Conservation (phyloP, 345 rosid genomes). For the Populus nigra region DNA sequence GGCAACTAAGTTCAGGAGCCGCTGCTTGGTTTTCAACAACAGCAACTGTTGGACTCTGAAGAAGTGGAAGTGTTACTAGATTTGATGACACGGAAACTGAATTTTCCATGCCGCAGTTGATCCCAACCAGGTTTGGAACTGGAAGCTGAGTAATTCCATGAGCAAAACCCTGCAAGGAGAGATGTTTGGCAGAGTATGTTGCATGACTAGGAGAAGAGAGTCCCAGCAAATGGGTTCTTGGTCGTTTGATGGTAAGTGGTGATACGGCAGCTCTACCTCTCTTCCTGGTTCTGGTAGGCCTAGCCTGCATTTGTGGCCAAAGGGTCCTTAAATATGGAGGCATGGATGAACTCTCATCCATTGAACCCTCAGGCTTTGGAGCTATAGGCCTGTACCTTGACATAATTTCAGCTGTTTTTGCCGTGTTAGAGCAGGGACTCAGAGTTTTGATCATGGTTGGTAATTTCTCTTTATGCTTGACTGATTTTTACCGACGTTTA, state of each 20-base stretch:
- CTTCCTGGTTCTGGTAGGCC: slow-evolving; percentile 85
- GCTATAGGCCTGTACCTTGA: slow-evolving; percentile 91
- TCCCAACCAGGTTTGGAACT: slow-evolving; percentile 27
- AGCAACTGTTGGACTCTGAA: slow-evolving; percentile 44
- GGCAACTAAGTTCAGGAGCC: slow-evolving; percentile 31
- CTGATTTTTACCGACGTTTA: too few species aligned
- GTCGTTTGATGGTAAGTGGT: slow-evolving; percentile 52
- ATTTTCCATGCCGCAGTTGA: slow-evolving; percentile 27
- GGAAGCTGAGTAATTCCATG: slow-evolving; percentile 41
- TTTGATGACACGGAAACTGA: slow-evolving; percentile 27
- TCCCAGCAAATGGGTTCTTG: slow-evolving; percentile 29
- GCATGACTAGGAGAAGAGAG: slow-evolving; percentile 27
- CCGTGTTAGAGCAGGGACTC: slow-evolving; percentile 41
- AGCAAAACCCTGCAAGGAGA: slow-evolving; percentile 38
- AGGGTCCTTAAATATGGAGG: slow-evolving; percentile 72
- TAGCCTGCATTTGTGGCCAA: slow-evolving; percentile 84
- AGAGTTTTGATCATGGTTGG: slow-evolving; percentile 65
- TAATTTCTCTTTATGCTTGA: background rate
- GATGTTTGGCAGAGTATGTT: slow-evolving; percentile 24
- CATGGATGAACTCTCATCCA: slow-evolving; percentile 42
- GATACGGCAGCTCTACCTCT: slow-evolving; percentile 62
- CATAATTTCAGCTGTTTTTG: slow-evolving; percentile 89
- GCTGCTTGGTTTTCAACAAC: slow-evolving; percentile 13
- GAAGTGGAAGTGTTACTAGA: slow-evolving; percentile 76
- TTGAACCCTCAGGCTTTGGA: slow-evolving; percentile 63